A percentile compares a stretch with the other conserved stretches of the same genome.
These are phyloP conservation scores for Capronia coronata DNA, from an alignment of 2,329 filamentous ascomycete genomes.

Conservation along the genomic window DNA sequence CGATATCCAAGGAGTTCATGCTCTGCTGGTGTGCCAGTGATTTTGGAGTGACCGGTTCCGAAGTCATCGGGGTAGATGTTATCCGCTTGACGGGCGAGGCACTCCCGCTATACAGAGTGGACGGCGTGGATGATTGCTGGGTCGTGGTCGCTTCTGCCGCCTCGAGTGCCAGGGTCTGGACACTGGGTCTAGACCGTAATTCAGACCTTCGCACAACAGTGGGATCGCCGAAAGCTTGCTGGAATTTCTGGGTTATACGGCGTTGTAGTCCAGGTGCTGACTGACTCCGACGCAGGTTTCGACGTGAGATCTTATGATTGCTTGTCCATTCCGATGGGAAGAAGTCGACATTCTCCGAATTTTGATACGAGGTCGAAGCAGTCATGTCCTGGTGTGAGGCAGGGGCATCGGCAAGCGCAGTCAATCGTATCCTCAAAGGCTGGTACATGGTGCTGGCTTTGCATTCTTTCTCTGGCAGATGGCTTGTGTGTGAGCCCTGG, in stretches of 20 bases:
- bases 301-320: neutral
- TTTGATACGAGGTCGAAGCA: neutral
- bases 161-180: constrained; percentile 20
- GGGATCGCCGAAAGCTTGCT: constrained; percentile 17
- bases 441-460: constrained; percentile 14
- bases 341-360: constrained; percentile 3
- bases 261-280: constrained; percentile 18
- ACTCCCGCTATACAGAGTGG: constrained; percentile 21
- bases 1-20: constrained; percentile 13
- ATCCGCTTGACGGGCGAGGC: constrained; percentile 1
- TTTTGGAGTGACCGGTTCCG: constrained; percentile 17
- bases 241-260: constrained; percentile 19
- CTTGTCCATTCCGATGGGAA: neutral
- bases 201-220: constrained; percentile 25
- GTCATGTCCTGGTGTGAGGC: constrained; percentile 8
- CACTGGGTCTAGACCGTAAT: constrained; percentile 22
- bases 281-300: constrained; percentile 11
- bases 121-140: constrained; percentile 16
- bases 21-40: constrained; percentile 12
- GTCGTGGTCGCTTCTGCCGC: neutral
- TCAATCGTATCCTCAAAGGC: constrained; percentile 17
- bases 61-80: constrained; percentile 22
- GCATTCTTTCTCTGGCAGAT: constrained; percentile 16
- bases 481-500: constrained; percentile 1
- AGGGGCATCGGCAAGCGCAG: constrained; percentile 7